Percentiles rank a stretch among this genome's conserved stretches.
These are phyloP conservation scores for Camellia lanceoleosa DNA, from an alignment of 148 eudicot genomes.

Conservation along the genomic window DNA sequence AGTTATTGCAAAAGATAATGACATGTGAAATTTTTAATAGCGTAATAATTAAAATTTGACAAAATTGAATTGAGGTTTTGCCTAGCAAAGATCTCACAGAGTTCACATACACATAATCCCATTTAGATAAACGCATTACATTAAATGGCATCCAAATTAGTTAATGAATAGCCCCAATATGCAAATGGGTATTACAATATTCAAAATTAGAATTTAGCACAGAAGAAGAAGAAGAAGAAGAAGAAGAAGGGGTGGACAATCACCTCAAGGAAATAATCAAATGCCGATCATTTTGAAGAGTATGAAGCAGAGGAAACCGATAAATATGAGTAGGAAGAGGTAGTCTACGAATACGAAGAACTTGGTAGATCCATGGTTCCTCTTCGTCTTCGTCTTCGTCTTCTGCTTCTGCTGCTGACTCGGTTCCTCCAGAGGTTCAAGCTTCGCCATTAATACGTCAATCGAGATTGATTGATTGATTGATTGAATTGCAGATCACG, in stretches of 20 bases:
- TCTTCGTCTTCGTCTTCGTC: slow-evolving; percentile 29
- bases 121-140: neutral
- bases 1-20: too few relatives aligned
- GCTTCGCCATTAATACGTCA: slow-evolving; percentile 33
- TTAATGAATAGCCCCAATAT: neutral
- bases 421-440: slow-evolving; percentile 34
- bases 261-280: slow-evolving; percentile 10
- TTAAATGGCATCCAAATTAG: neutral
- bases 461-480: neutral
- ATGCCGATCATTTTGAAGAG: slow-evolving; percentile 31
- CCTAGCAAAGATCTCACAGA: too few relatives aligned
- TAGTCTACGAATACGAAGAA: slow-evolving; percentile 56
- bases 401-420: slow-evolving; percentile 11
- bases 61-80: too few relatives aligned
- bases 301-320: slow-evolving; percentile 50
- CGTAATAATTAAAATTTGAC: too few relatives aligned
- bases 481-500: neutral
- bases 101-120: neutral
- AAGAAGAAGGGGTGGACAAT: neutral
- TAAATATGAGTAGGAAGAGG: slow-evolving; percentile 54
- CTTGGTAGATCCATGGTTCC: slow-evolving; percentile 38
- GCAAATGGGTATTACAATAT: neutral
- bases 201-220: neutral
- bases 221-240: neutral
- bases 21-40: too few relatives aligned